Evolutionary conservation across 176 grass and related monocot species (phyloP).

Genomic region (Carex kokanica): DNA sequence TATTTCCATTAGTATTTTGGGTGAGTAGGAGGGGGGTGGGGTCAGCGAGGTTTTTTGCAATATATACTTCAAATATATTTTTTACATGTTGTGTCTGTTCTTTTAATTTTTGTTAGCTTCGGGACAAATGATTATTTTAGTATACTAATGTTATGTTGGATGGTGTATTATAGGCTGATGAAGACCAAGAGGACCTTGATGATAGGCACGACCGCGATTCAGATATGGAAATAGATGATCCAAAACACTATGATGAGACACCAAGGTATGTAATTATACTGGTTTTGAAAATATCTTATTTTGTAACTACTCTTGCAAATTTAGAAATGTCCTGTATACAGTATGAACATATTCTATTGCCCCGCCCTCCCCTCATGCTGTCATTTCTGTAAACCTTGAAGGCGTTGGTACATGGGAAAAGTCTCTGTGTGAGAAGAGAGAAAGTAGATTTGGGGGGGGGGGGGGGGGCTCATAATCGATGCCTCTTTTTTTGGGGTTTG

Average conservation of each 20-base stretch:
- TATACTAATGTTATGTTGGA: slow-evolving; percentile 22
- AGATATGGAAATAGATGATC: slow-evolving; percentile 62
- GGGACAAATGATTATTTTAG: slow-evolving; percentile 21
- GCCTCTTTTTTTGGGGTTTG: background rate
- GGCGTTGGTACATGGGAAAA: background rate
- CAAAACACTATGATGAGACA: slow-evolving; percentile 40
- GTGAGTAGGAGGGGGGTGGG: background rate
- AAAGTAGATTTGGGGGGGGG: background rate
- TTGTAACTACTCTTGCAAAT: background rate
- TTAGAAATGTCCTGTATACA: background rate
- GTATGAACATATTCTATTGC: background rate
- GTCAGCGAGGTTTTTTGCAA: background rate
- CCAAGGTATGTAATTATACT: slow-evolving; percentile 15
- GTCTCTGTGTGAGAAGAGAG: background rate
- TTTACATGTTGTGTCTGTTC: slow-evolving; percentile 24
- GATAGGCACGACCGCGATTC: slow-evolving; percentile 71
- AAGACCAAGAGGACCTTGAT: slow-evolving; percentile 86
- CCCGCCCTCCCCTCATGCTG: background rate
- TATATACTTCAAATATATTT: background rate
- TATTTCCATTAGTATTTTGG: background rate
- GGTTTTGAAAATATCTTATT: background rate
- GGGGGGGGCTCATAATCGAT: background rate
- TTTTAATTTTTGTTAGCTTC: slow-evolving; percentile 23
- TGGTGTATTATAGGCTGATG: slow-evolving; percentile 58
- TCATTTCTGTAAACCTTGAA: background rate